phyloP scores from a whole-genome alignment of 2,329 filamentous ascomycete genomes.

The Xylaria sp. region DNA sequence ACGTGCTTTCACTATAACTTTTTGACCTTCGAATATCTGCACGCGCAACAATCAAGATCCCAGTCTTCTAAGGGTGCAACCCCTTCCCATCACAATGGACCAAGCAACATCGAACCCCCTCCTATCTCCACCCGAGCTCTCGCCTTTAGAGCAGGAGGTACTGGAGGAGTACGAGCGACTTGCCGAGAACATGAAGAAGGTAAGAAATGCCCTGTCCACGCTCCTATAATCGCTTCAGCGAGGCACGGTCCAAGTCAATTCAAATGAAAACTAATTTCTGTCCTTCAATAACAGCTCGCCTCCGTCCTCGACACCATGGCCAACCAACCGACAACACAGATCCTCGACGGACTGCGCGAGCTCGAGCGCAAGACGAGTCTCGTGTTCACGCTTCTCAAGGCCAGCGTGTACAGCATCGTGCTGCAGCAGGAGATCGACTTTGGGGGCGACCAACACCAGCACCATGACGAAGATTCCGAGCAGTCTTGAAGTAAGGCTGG shows the following conservation, averaged over 20 bases:
- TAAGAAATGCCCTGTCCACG: slow-evolving; percentile 51
- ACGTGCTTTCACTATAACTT: neutral
- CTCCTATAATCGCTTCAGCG: neutral
- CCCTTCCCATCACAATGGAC: slow-evolving; percentile 28
- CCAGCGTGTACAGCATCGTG: slow-evolving; percentile 98
- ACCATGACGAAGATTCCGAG: slow-evolving; percentile 32
- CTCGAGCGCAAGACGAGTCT: slow-evolving; percentile 94
- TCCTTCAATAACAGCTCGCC: slow-evolving; percentile 61
- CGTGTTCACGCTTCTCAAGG: slow-evolving; percentile 95
- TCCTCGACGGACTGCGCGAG: slow-evolving; percentile 85
- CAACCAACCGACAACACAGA: slow-evolving; percentile 78
- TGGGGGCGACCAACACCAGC: slow-evolving; percentile 58
- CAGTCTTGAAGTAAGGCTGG: slow-evolving; percentile 24
- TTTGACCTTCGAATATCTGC: neutral
- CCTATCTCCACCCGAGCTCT: slow-evolving; percentile 65
- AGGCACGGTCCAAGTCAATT: neutral
- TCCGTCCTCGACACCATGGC: slow-evolving; percentile 70
- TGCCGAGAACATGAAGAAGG: slow-evolving; percentile 90
- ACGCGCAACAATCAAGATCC: neutral
- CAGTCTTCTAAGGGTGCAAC: neutral
- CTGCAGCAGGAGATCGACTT: slow-evolving; percentile 94
- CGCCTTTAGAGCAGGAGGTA: slow-evolving; percentile 90
- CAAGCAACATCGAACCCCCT: slow-evolving; percentile 37
- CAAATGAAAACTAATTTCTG: neutral
- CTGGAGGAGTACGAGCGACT: slow-evolving; percentile 92